Base-by-base conservation (phyloP, 1,139 yeast genomes). In the Yamadazyma kanchanaburiensis region DNA sequence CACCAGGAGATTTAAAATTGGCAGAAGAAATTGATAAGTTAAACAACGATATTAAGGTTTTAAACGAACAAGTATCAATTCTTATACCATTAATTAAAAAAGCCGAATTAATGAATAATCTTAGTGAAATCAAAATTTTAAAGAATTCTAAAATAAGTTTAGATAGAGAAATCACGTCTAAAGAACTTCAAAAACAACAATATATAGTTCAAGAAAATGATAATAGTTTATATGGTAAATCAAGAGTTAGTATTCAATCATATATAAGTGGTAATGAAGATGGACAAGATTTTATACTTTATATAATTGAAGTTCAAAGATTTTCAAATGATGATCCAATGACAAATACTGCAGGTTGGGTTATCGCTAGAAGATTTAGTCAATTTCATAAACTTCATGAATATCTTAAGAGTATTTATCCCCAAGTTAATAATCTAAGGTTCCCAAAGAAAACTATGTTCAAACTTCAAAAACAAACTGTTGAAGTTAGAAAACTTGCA, bases 361-460 rank as follows among this genome's bases (percentile, higher is more conserved):
- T 86, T 29, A 86, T 88, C 19, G 94, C 95, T 0, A 63, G 96
- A 43, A 63, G 97, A 34, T 89, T 79, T 49, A 84, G 86, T 45
- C 96, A 89, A 47, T 89, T 89, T 52, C 78, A 70, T 54, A 75
- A 72, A 39, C 62, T 89, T 19, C 80, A 88, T 46, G 78, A 75
- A 40, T 80, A 83, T 42, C 58, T 89, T 39, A 74, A 70, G 34
- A 53, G 55, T 3, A 63, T 60, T 28, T 81, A 80, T 43, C 69
- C 78, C 0, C 60, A 58, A 27, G 78, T 83, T 6, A 54, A 60
- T 3, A 57, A 51, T 3, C 49, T 81, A 15, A 70, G 67, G 19
- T 76, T 87, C 39, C 91, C 91, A 2, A 77, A 76, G 39, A 71
- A 80, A 34, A 60, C 73, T 3, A 77, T 86, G 23, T 59, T 86